Conservation (phyloP, 345 rosid species). For the Arabidopsis arenosa region DNA sequence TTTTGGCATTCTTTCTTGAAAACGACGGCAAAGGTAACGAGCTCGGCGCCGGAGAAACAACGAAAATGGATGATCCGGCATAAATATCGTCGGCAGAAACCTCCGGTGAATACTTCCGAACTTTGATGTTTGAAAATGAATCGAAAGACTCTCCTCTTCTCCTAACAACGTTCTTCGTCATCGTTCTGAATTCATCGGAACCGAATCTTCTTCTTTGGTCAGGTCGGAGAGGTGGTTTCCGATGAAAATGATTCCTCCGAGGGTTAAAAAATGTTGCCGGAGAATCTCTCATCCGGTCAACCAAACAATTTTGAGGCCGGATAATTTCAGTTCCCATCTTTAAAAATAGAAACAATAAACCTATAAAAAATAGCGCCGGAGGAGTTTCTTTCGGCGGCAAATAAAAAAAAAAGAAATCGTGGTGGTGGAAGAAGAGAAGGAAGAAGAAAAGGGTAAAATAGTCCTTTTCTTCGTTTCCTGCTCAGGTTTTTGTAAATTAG, state of each 20-base stretch:
- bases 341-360: background rate
- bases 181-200: constrained; percentile 49
- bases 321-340: constrained; percentile 82
- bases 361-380: background rate
- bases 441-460: constrained; percentile 43
- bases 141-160: constrained; percentile 67
- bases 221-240: constrained; percentile 51
- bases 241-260: constrained; percentile 53
- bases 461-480: constrained; percentile 45
- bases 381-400: background rate
- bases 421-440: constrained; percentile 3
- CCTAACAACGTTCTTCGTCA: constrained; percentile 37
- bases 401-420: background rate
- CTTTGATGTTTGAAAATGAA: constrained; percentile 45
- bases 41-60: constrained; percentile 68
- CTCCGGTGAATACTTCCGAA: constrained; percentile 41
- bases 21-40: constrained; percentile 71
- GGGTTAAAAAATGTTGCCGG: constrained; percentile 52
- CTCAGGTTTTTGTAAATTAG: constrained; percentile 11
- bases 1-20: constrained; percentile 49
- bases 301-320: constrained; percentile 75
- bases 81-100: constrained; percentile 50
- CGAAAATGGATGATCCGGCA: constrained; percentile 62
- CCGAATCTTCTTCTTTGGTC: constrained; percentile 49
- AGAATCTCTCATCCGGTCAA: constrained; percentile 52